Evolutionary conservation across 257 asterid species (phyloP).

Genomic region (Solanum virginianum): DNA sequence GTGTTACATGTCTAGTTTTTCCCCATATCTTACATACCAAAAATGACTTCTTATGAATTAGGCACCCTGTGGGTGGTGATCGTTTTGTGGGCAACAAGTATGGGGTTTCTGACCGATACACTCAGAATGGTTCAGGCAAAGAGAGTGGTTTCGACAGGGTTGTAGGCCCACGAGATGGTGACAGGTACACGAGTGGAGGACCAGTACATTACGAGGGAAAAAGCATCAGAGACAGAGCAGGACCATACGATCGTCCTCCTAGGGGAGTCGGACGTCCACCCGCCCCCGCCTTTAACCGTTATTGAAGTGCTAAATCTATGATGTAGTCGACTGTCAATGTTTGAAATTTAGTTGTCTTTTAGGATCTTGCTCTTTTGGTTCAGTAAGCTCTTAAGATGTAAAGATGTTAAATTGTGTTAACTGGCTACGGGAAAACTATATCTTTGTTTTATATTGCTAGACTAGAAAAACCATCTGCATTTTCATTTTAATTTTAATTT

Average conservation of each 20-base stretch:
- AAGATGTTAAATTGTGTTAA: not conserved
- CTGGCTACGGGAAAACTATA: not conserved
- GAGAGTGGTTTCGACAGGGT: slow-evolving; percentile 34
- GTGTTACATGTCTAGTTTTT: not conserved
- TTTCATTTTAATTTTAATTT: not conserved
- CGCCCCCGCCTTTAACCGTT: slow-evolving; percentile 60
- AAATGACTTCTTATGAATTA: slow-evolving; percentile 3
- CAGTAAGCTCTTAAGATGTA: not conserved
- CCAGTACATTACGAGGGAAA: slow-evolving; percentile 69
- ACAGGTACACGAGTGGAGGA: slow-evolving; percentile 47
- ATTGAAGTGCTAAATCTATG: slow-evolving; percentile 12
- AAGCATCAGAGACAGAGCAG: slow-evolving; percentile 53
- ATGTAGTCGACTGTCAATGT: not conserved
- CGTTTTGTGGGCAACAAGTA: slow-evolving; percentile 54
- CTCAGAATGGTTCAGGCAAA: slow-evolving; percentile 51
- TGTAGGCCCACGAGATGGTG: slow-evolving; percentile 10
- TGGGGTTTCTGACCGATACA: slow-evolving; percentile 56
- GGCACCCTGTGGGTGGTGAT: slow-evolving; percentile 59
- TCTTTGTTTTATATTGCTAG: not conserved
- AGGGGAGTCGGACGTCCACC: slow-evolving; percentile 69
- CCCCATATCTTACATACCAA: not conserved
- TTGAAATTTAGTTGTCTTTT: slow-evolving; percentile 4
- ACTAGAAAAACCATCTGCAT: not conserved
- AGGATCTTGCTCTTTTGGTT: not conserved
- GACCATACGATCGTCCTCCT: slow-evolving; percentile 78